These are phyloP conservation scores for Neonectria sp. DNA, from an alignment of 2,329 filamentous ascomycete species.

Conservation along the genomic window DNA sequence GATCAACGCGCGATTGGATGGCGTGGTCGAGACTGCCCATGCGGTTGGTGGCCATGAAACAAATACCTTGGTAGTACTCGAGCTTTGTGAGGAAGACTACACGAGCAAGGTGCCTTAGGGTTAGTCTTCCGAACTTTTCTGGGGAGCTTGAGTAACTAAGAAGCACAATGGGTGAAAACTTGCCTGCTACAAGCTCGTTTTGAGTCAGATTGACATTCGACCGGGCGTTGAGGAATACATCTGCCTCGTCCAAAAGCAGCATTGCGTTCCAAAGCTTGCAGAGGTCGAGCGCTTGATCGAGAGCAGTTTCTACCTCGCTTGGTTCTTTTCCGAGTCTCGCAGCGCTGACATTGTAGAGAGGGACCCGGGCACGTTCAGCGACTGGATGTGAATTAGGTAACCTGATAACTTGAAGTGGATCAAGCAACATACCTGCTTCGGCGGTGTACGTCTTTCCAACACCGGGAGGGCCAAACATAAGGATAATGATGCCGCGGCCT, in stretches of 20 bases:
- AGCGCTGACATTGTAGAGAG: conserved; percentile 37
- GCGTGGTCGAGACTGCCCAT: conserved; percentile 61
- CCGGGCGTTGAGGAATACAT: conserved; percentile 40
- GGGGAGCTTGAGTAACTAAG: too few species aligned
- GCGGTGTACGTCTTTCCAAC: conserved; percentile 50
- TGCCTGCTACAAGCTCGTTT: conserved; percentile 42
- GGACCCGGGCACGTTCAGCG: conserved; percentile 28
- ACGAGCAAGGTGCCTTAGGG: neutral
- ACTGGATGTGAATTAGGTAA: neutral
- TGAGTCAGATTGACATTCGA: conserved; percentile 29
- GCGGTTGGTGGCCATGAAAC: conserved; percentile 61
- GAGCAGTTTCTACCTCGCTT: conserved; percentile 1
- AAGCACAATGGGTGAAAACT: neutral
- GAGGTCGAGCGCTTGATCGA: conserved; percentile 33
- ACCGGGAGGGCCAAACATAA: conserved; percentile 48
- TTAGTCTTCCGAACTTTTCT: too few species aligned
- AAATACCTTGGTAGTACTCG: conserved; percentile 58
- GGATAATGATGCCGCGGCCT: conserved; percentile 44
- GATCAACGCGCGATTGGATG: conserved; percentile 58
- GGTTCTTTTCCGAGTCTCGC: conserved; percentile 14
- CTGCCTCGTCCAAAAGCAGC: conserved; percentile 44
- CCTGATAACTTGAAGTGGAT: neutral
- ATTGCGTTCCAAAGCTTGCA: conserved; percentile 44
- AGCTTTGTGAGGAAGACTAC: conserved; percentile 57
- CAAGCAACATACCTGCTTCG: conserved; percentile 32